These are phyloP conservation scores for Spizellomyces sp. DNA, from an alignment of 192 early-diverging fungal species.

Conservation along the genomic window DNA sequence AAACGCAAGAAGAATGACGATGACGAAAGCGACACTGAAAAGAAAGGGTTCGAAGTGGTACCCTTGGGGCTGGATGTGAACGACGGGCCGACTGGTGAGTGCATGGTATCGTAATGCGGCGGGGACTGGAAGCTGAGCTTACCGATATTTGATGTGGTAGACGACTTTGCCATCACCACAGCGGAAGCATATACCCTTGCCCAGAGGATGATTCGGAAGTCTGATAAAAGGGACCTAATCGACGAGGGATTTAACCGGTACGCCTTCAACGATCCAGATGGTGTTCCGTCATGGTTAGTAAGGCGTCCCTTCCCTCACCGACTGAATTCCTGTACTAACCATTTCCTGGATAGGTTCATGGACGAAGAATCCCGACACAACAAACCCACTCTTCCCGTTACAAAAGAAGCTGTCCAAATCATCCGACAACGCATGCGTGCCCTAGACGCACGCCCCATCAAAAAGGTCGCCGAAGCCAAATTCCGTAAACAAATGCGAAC, in stretches of 20 bases:
- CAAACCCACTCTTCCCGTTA: conserved; percentile 87
- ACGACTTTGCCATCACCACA: conserved; percentile 75
- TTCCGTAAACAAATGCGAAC: conserved; percentile 90
- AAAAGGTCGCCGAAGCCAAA: conserved; percentile 99
- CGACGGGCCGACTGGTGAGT: conserved; percentile 23
- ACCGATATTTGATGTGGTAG: conserved; percentile 23
- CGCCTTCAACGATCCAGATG: conserved; percentile 83
- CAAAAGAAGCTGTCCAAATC: conserved; percentile 92
- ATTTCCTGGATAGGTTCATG: conserved; percentile 62
- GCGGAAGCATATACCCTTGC: conserved; percentile 91
- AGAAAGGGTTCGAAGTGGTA: conserved; percentile 58
- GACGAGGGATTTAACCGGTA: conserved; percentile 92
- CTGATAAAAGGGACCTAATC: conserved; percentile 80
- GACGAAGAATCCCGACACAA: conserved; percentile 91
- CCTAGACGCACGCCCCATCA: conserved; percentile 96
- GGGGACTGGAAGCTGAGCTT: neutral
- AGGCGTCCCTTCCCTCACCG: neutral
- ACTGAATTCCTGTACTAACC: conserved; percentile 5
- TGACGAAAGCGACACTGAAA: conserved; percentile 59
- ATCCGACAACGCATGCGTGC: conserved; percentile 82
- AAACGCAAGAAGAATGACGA: conserved; percentile 52
- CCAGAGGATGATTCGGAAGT: conserved; percentile 76
- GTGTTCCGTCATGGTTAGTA: conserved; percentile 78
- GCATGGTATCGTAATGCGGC: neutral
- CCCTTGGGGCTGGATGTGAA: conserved; percentile 18